A percentile compares a stretch with the other conserved stretches of the same genome.
These are phyloP conservation scores for Quambalaria eucalypti DNA, from an alignment of 1,284 basidiomycete species.

Conservation along the genomic window DNA sequence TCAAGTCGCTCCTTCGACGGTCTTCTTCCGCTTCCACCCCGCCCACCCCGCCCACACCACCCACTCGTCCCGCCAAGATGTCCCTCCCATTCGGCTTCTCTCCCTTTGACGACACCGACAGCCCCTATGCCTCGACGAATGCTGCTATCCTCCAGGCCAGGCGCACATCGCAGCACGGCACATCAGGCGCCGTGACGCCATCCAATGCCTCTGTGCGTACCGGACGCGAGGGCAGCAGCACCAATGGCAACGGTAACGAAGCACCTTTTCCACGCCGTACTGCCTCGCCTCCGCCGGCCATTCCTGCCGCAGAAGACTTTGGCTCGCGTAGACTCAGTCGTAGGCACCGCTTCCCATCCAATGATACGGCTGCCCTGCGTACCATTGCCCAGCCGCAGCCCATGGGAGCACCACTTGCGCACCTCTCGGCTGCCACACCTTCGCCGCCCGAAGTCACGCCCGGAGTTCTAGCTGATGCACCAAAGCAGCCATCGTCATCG, in stretches of 20 bases:
- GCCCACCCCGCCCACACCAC: too few relatives aligned
- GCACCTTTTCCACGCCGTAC: neutral
- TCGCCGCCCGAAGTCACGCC: too few relatives aligned
- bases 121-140: slow-evolving; percentile 1
- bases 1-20: too few relatives aligned
- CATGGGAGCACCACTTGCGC: neutral
- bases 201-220: too few relatives aligned
- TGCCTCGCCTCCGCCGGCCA: neutral
- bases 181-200: neutral
- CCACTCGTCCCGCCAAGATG: too few relatives aligned
- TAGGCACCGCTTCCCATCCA: neutral
- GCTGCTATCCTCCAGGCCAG: neutral
- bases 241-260: neutral
- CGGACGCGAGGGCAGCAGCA: too few relatives aligned
- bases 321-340: neutral
- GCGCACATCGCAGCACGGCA: neutral
- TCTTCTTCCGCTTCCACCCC: too few relatives aligned
- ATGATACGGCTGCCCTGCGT: neutral
- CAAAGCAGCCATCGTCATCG: neutral
- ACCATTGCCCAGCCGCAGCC: neutral
- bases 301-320: neutral
- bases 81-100: slow-evolving; percentile 1
- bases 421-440: too few relatives aligned
- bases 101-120: slow-evolving; percentile 1
- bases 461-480: too few relatives aligned